Conservation (phyloP, 1,139 yeast species). For the Torulaspora globosa region DNA sequence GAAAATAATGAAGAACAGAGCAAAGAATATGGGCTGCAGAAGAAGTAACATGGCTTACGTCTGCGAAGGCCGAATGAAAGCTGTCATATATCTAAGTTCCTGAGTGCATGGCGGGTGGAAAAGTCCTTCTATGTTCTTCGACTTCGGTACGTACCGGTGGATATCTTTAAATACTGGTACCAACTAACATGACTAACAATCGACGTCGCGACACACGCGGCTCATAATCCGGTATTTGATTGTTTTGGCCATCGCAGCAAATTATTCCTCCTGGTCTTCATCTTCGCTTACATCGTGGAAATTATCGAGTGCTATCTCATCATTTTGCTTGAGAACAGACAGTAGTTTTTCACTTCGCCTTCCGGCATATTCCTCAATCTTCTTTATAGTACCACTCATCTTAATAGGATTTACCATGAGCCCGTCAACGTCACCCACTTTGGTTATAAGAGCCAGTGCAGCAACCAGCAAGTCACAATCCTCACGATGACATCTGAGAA, state of each 20-base stretch:
- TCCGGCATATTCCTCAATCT: conserved; percentile 68
- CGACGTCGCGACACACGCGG: no score
- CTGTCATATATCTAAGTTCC: no score
- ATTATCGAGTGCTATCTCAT: conserved; percentile 11
- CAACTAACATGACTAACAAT: background rate
- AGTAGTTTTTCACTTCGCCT: conserved; percentile 43
- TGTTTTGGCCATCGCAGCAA: background rate
- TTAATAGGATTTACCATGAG: conserved; percentile 62
- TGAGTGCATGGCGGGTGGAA: no score
- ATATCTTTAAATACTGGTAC: no score
- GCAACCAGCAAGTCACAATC: conserved; percentile 61
- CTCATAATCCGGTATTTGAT: no score
- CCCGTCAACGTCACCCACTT: conserved; percentile 45
- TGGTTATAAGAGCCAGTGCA: conserved; percentile 61
- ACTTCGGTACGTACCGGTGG: no score
- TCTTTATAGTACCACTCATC: conserved; percentile 85
- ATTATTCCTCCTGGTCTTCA: conserved; percentile 10
- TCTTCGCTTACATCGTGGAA: conserved; percentile 19
- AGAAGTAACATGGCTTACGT: background rate
- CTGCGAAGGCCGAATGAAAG: no score
- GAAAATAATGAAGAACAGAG: conserved; percentile 24
- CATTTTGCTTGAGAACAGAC: conserved; percentile 25
- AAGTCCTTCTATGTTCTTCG: no score
- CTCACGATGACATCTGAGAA: conserved; percentile 69
- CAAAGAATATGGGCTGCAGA: conserved; percentile 30